Percentiles rank a stretch among this genome's conserved stretches.
These are phyloP conservation scores for Quillaja saponaria DNA, from an alignment of 306 rosid species.

Conservation along the genomic window DNA sequence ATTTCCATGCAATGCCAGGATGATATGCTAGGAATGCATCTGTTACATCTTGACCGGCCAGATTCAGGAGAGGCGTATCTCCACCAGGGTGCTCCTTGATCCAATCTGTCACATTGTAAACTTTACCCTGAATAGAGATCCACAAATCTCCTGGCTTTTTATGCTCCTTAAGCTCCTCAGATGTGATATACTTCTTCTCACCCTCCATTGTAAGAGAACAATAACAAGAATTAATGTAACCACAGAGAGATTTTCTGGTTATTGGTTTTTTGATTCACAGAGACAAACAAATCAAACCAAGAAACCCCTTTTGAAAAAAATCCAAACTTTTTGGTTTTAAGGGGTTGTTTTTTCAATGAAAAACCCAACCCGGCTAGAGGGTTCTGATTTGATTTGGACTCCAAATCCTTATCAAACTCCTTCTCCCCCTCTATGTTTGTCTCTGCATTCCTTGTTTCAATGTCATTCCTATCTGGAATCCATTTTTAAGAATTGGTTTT, in stretches of 20 bases:
- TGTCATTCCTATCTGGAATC: too few relatives aligned
- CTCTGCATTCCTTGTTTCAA: too few relatives aligned
- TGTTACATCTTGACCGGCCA: conserved; percentile 81
- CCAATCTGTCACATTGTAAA: conserved; percentile 70
- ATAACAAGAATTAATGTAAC: neutral
- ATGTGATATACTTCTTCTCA: conserved; percentile 43
- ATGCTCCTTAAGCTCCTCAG: conserved; percentile 39
- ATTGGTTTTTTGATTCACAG: neutral
- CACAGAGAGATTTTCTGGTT: neutral
- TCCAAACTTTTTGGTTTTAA: neutral
- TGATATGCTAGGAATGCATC: conserved; percentile 80
- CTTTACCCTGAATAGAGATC: conserved; percentile 74
- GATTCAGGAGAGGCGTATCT: conserved; percentile 47
- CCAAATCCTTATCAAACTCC: too few relatives aligned
- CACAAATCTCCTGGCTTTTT: conserved; percentile 56
- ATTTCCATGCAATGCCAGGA: conserved; percentile 49
- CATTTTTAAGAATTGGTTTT: too few relatives aligned
- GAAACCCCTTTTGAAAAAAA: neutral
- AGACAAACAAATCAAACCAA: neutral
- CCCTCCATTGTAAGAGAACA: conserved; percentile 27
- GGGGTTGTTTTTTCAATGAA: neutral
- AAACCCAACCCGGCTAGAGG: neutral
- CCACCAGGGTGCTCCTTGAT: conserved; percentile 74
- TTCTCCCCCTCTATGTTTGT: too few relatives aligned
- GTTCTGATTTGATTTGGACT: too few relatives aligned